Base-by-base conservation (phyloP, 768 basidiomycete species). In the Harrya chromipes region DNA sequence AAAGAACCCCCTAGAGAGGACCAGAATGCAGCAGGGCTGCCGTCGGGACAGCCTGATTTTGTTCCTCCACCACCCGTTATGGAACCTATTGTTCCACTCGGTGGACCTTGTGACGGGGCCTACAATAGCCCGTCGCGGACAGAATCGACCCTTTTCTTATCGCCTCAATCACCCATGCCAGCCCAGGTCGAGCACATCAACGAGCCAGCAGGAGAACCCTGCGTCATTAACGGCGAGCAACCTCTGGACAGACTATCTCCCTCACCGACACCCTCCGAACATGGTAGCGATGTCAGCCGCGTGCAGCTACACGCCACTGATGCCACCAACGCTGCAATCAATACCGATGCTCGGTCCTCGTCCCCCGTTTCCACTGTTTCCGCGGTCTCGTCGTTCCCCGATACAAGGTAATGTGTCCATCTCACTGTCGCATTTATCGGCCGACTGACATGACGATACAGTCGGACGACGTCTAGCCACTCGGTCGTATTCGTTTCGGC, bases 401-500 rank as follows among this genome's bases (percentile, higher is more conserved):
- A 58, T 37, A 24, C 46, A 11, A 65, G 62, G 64, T 59, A 47
- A 20, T 20, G 7, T 10, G 5, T 7, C 14, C n/a, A 9, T 34
- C 7, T 17, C 17, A 27, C n/a, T 4, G 9, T 9, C 17, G 34
- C 23, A 19, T 16, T 33, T 11, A 29, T 12, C 23, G 41, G 14
- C 19, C 12, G 21, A 33, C 43, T 52, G 40, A 55, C 19, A 8
- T 3, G 1, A 14, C 3, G 14, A 33, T 16, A 16, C 33, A 33
- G 33, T 33, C 14, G 16, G 33, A 24, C 43, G 24, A 51, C 56
- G 14, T 65, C 65, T 1, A 56, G 50, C 21, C 52, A 58, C 1
- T 68, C 66, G 17, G 29, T 66, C 23, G 61, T 69, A 34, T 68
- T 62, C 31, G 54, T 68, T 12, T 66, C 66, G 41, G 59, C 61